Percentiles rank a stretch among this genome's conserved stretches.
Evolutionary conservation across 805 yeast genomes (phyloP).

Genomic region (Yarrowia sp.): DNA sequence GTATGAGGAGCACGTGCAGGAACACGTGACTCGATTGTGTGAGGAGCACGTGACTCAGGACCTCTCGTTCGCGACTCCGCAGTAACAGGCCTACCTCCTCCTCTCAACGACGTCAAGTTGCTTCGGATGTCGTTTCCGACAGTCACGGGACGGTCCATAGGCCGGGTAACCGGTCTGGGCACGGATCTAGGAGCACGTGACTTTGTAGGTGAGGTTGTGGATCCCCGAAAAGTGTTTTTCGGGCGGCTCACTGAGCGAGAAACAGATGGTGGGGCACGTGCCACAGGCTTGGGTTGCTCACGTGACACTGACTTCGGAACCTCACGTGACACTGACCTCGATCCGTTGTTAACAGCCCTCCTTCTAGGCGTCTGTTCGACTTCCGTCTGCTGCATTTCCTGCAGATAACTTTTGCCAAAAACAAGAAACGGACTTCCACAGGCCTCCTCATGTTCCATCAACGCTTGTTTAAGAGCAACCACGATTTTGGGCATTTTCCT

Average conservation of each 20-base stretch:
- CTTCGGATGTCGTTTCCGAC: neutral
- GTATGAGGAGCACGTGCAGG: too few relatives aligned
- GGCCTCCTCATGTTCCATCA: constrained; percentile 49
- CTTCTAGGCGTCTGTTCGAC: neutral
- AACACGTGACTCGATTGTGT: too few relatives aligned
- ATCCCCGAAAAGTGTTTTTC: too few relatives aligned
- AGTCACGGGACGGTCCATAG: neutral
- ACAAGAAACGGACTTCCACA: constrained; percentile 39
- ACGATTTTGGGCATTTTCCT: constrained; percentile 66
- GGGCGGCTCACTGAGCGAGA: neutral
- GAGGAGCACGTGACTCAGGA: too few relatives aligned
- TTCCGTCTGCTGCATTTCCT: neutral
- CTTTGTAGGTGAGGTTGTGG: neutral
- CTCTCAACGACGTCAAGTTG: neutral
- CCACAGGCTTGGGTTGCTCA: neutral
- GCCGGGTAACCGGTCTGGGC: too few relatives aligned
- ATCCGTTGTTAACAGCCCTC: neutral
- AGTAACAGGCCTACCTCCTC: neutral
- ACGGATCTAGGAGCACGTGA: neutral
- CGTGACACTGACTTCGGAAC: neutral
- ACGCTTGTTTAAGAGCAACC: constrained; percentile 47
- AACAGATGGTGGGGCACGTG: neutral
- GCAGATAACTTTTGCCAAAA: constrained; percentile 43
- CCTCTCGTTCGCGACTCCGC: too few relatives aligned
- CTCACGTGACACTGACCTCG: neutral